These are phyloP conservation scores for Jackrogersella minutella DNA, from an alignment of 495 filamentous ascomycete genomes.

Conservation along the genomic window DNA sequence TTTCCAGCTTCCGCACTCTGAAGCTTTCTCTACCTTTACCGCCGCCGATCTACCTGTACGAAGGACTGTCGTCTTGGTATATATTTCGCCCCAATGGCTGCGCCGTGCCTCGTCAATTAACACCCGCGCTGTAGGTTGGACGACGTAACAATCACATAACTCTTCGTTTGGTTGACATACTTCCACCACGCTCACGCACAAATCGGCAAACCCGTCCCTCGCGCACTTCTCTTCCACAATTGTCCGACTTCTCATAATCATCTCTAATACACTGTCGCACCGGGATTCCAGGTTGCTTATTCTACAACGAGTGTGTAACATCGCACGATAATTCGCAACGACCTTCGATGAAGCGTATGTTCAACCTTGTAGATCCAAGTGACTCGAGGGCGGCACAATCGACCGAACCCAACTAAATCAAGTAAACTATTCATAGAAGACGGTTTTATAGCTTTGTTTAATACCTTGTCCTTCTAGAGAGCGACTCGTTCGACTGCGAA, in stretches of 20 bases:
- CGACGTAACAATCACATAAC: slow-evolving; percentile 35
- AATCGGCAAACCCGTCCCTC: slow-evolving; percentile 22
- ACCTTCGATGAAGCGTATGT: slow-evolving; percentile 15
- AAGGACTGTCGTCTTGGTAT: slow-evolving; percentile 14
- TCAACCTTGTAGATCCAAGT: slow-evolving; percentile 18
- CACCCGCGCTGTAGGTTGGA: slow-evolving; percentile 30
- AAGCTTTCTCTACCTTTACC: not conserved
- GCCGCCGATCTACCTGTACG: not conserved
- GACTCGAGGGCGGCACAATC: slow-evolving; percentile 19
- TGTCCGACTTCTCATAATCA: slow-evolving; percentile 16
- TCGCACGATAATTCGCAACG: slow-evolving; percentile 23
- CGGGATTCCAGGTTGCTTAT: not conserved
- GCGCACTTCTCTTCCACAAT: slow-evolving; percentile 20
- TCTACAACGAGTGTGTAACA: slow-evolving; percentile 30
- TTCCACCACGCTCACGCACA: slow-evolving; percentile 19
- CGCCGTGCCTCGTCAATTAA: slow-evolving; percentile 29
- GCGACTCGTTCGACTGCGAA: not conserved
- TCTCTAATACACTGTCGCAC: slow-evolving; percentile 18
- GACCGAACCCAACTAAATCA: not conserved
- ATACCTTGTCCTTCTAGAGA: not conserved
- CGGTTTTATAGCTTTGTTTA: slow-evolving; percentile 1
- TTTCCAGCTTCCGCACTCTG: no score
- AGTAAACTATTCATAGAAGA: slow-evolving; percentile 9
- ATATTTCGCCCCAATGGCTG: slow-evolving; percentile 30
- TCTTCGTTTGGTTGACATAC: slow-evolving; percentile 21